Conservation (phyloP, 169 alveolate species). For the Cyclospora cayetanensis region DNA sequence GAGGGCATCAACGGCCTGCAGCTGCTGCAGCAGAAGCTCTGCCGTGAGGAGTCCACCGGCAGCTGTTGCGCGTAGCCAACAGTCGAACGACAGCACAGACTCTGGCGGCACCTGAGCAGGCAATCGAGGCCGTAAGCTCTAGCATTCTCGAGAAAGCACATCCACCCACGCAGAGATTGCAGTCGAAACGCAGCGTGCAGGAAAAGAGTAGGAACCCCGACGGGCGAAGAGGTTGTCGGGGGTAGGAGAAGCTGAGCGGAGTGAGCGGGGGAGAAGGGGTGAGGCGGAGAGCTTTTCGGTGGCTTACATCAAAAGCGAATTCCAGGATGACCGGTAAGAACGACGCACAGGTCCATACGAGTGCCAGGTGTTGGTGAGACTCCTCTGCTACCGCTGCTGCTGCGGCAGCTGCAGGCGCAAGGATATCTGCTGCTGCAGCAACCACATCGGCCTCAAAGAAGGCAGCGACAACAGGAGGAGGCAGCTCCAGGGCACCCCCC, state of each 20-base stretch:
- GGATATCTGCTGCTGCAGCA: constrained; percentile 10
- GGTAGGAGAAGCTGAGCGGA: too few relatives aligned
- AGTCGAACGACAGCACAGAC: not conserved
- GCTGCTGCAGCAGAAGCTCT: not conserved
- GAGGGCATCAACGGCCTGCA: constrained; percentile 13
- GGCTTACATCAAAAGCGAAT: too few relatives aligned
- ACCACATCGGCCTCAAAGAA: not conserved
- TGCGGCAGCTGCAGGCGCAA: constrained; percentile 22
- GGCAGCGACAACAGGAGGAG: not conserved
- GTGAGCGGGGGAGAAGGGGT: too few relatives aligned
- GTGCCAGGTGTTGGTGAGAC: not conserved
- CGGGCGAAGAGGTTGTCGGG: too few relatives aligned
- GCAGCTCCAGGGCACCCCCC: not conserved
- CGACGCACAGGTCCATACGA: not conserved
- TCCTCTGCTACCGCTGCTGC: not conserved
- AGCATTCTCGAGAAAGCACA: too few relatives aligned
- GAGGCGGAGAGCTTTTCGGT: too few relatives aligned
- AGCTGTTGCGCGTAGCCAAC: constrained; percentile 47
- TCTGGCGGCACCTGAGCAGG: constrained; percentile 21
- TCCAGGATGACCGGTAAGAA: not conserved
- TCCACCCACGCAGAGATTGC: too few relatives aligned
- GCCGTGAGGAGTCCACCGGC: not conserved
- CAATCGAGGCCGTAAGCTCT: too few relatives aligned
- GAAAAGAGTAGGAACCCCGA: too few relatives aligned
- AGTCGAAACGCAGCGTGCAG: too few relatives aligned